phyloP scores from a whole-genome alignment of 2,329 filamentous ascomycete species.

The Pseudogymnoascus sp. region DNA sequence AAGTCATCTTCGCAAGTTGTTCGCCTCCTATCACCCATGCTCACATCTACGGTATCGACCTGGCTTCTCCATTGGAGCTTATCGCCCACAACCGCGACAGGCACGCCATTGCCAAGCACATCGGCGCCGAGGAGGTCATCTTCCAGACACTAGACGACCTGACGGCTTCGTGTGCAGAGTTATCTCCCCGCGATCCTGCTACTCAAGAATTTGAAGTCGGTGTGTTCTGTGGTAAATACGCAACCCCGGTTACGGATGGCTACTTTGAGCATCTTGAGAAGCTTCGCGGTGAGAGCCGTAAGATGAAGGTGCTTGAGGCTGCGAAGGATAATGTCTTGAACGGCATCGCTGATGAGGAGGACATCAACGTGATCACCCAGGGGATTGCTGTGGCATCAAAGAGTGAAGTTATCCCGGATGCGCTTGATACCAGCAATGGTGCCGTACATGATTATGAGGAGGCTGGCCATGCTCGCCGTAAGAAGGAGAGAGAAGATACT shows the following conservation, averaged over 20 bases:
- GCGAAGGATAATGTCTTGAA: conserved; percentile 59
- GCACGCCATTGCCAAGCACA: conserved; percentile 55
- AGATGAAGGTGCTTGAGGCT: conserved; percentile 57
- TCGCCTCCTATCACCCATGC: conserved; percentile 76
- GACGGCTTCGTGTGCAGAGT: conserved; percentile 68
- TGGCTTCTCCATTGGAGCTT: conserved; percentile 63
- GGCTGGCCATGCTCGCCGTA: conserved; percentile 18
- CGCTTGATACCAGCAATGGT: conserved; percentile 9
- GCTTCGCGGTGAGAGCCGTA: conserved; percentile 62
- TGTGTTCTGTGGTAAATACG: conserved; percentile 83
- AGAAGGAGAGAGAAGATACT: conserved; percentile 22
- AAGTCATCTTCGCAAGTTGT: conserved; percentile 77
- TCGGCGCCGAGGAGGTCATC: conserved; percentile 69
- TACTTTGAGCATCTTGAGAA: conserved; percentile 79
- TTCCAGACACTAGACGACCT: conserved; percentile 73
- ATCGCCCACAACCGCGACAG: conserved; percentile 62
- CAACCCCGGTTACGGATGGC: conserved; percentile 67
- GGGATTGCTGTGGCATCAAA: conserved; percentile 48
- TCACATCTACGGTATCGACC: conserved; percentile 79
- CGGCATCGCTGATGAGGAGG: conserved; percentile 51
- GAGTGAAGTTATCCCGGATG: conserved; percentile 48
- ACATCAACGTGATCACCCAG: conserved; percentile 56
- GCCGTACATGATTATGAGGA: conserved; percentile 14
- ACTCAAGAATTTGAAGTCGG: conserved; percentile 74
- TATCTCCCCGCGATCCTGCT: conserved; percentile 51